Percentiles rank a stretch among this genome's conserved stretches.
Conservation (phyloP, 371 early-diverging fungal species). For the Mucor indicus region DNA sequence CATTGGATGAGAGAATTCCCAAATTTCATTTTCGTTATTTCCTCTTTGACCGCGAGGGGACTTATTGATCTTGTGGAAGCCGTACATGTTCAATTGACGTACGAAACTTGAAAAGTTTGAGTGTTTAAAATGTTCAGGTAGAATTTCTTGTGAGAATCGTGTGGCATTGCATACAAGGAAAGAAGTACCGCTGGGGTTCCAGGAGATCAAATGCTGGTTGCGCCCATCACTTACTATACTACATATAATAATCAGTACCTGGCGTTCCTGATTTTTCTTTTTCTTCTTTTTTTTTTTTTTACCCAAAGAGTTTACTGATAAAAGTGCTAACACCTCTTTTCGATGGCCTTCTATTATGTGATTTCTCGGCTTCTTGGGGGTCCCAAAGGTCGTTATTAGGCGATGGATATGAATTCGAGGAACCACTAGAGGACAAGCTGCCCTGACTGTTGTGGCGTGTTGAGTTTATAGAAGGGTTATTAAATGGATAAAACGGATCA, state of each 20-base stretch:
- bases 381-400: constrained; percentile 16
- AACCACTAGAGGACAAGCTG: constrained; percentile 4
- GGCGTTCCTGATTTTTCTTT: constrained; percentile 4
- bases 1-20: constrained; percentile 90
- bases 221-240: no score
- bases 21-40: constrained; percentile 80
- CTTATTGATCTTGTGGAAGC: constrained; percentile 87
- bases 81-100: constrained; percentile 73
- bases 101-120: no score
- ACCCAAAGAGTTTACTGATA: constrained; percentile 23
- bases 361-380: constrained; percentile 3
- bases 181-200: no score
- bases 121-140: no score
- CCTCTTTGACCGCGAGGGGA: constrained; percentile 82
- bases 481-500: no score
- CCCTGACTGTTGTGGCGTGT: constrained; percentile 3
- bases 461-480: no score
- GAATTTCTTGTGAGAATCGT: no score
- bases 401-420: constrained; percentile 7
- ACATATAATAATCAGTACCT: background rate
- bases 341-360: constrained; percentile 5
- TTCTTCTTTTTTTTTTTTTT: no score
- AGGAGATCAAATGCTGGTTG: no score
- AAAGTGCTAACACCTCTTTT: constrained; percentile 20
- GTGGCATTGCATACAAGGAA: no score